Base-by-base conservation (phyloP, 495 filamentous ascomycete genomes). In the Annulohypoxylon stygium region DNA sequence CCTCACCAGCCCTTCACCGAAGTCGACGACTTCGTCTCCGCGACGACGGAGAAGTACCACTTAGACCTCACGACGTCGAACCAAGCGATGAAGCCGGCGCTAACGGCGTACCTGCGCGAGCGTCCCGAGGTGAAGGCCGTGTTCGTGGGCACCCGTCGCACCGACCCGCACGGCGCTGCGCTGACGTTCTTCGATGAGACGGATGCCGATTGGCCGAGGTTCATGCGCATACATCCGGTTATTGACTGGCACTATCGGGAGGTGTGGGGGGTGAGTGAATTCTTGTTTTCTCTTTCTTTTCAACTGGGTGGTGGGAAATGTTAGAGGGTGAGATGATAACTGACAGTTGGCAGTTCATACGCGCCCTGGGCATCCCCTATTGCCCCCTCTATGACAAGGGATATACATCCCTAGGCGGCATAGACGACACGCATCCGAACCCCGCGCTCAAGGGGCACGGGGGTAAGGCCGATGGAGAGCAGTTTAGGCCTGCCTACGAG, bases 191-290 rank as follows among this genome's bases (percentile, higher is more conserved):
- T 98, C 76, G 91, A 97, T 77, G 84, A 82, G 61, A 99, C 96
- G 4, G 96, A 99, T 83, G 80, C 86, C 30, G 96, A 91, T 3
- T 99, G 96, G 96, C 97, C 96, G 25, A 81, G 86, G 63, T 97
- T 99, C 76, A 94, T 98, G 90, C 86, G 96, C 51, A 84, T 97
- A 45, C 94, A 98, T 83, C 96, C 96, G 0, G 92, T 99, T 8
- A 93, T 99, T 76, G 96, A 98, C 77, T 98, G 96, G 97, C 92
- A 95, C 79, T 99, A 97, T 82, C 89, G 89, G 14, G 95, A 98
- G 80, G 94, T 99, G 65, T 97, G 96, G 97, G 87, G 90, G 4
- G 91, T 91, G 71, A 81, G 90, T 91, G 71, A 81, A 90, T 89
- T 41, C 51, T 61, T 39, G n/a, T n/a, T n/a, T n/a, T n/a, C n/a